A percentile compares a stretch with the other conserved stretches of the same genome.
Conservation (phyloP, 257 asterid genomes). For the Jacaranda mimosifolia region DNA sequence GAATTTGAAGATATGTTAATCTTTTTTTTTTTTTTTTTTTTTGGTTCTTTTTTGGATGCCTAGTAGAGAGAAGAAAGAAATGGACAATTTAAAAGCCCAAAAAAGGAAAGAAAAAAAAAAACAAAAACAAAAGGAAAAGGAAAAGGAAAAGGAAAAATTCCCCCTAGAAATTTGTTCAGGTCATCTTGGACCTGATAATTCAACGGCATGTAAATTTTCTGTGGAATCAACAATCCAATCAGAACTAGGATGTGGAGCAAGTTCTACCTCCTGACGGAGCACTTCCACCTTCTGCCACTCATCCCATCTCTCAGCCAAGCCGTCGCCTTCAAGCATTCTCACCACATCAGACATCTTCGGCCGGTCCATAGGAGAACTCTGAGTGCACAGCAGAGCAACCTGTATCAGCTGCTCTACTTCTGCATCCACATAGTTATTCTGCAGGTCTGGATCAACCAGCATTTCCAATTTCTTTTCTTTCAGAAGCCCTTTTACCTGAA, state of each 20-base stretch:
- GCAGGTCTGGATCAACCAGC: constrained; percentile 69
- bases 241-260: constrained; percentile 52
- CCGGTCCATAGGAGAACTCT: constrained; percentile 66
- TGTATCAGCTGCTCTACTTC: constrained; percentile 76
- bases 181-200: constrained; percentile 64
- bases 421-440: constrained; percentile 53
- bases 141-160: background rate
- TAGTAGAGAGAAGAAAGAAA: background rate
- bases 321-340: constrained; percentile 76
- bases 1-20: background rate
- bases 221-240: constrained; percentile 70
- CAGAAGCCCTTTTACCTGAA: constrained; percentile 68
- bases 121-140: background rate
- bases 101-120: background rate
- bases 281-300: constrained; percentile 70
- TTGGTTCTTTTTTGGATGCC: background rate
- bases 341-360: constrained; percentile 79
- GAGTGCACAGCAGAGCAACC: constrained; percentile 72
- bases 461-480: constrained; percentile 66
- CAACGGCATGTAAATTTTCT: constrained; percentile 61
- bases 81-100: background rate
- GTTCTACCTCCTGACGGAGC: constrained; percentile 58
- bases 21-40: background rate
- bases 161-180: background rate
- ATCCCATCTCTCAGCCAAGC: constrained; percentile 77